Percentiles rank a stretch among this genome's conserved stretches.
phyloP scores from a whole-genome alignment of 2,329 filamentous ascomycete genomes.

The Chrysoporthe puriensis region DNA sequence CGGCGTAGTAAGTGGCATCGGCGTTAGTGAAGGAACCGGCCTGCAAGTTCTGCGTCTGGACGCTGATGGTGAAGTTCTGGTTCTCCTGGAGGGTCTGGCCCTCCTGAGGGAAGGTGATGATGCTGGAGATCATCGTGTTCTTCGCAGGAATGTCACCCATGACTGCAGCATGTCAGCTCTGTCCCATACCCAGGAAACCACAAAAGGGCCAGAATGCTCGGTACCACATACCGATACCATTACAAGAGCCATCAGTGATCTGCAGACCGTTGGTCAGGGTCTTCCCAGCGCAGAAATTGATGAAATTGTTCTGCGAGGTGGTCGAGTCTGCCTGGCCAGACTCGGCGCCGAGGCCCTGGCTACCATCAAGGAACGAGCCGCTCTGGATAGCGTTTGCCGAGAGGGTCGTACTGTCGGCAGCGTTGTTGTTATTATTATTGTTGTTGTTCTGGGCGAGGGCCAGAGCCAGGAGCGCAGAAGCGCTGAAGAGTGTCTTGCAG shows the following conservation, averaged over 20 bases:
- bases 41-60: conserved; percentile 56
- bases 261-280: conserved; percentile 65
- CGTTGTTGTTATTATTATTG: conserved; percentile 27
- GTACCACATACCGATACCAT: conserved; percentile 58
- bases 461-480: conserved; percentile 35
- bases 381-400: conserved; percentile 38
- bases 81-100: conserved; percentile 51
- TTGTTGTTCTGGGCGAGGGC: conserved; percentile 34
- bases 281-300: conserved; percentile 62
- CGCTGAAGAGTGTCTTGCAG: conserved; percentile 34
- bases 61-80: conserved; percentile 54
- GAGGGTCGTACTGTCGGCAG: conserved; percentile 34
- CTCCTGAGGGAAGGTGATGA: conserved; percentile 58
- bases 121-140: conserved; percentile 60
- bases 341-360: conserved; percentile 35
- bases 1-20: conserved; percentile 59
- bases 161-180: conserved; percentile 39
- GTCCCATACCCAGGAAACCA: conserved; percentile 11
- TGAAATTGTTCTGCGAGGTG: conserved; percentile 55
- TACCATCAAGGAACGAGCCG: conserved; percentile 41
- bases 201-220: neutral
- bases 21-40: conserved; percentile 65
- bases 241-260: conserved; percentile 63
- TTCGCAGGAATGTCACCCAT: conserved; percentile 63
- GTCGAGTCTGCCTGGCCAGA: conserved; percentile 20